Percentiles rank a stretch among this genome's conserved stretches.
These are phyloP conservation scores for Arachnopeziza araneosa DNA, from an alignment of 2,329 filamentous ascomycete species.

Conservation along the genomic window DNA sequence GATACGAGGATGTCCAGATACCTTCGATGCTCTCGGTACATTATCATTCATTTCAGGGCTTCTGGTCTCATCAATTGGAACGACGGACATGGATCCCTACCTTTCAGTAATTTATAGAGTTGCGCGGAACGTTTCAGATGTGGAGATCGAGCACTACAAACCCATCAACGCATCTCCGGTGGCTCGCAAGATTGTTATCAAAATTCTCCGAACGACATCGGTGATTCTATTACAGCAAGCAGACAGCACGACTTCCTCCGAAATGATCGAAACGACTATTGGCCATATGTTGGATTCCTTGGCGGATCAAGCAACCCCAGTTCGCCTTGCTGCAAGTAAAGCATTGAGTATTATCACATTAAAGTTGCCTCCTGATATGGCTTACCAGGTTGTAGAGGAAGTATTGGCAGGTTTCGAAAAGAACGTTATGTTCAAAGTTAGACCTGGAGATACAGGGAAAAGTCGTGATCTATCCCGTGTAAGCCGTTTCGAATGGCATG, in stretches of 20 bases:
- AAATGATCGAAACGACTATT: conserved; percentile 72
- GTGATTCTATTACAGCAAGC: conserved; percentile 44
- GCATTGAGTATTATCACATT: conserved; percentile 81
- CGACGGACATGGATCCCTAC: conserved; percentile 66
- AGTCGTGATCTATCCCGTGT: conserved; percentile 63
- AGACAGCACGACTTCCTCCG: conserved; percentile 25
- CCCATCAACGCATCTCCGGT: conserved; percentile 66
- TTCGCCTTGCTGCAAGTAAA: conserved; percentile 87
- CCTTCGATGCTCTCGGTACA: conserved; percentile 71
- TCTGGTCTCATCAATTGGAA: conserved; percentile 62
- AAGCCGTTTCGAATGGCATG: conserved; percentile 85
- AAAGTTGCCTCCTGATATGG: conserved; percentile 74
- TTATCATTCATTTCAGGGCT: conserved; percentile 76
- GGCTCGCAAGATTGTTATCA: conserved; percentile 76
- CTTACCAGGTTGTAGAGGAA: conserved; percentile 78
- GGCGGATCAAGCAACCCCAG: conserved; percentile 83
- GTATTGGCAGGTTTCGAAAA: conserved; percentile 65
- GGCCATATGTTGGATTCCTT: conserved; percentile 73
- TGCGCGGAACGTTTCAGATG: conserved; percentile 53
- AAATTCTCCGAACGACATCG: conserved; percentile 72
- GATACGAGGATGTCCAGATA: conserved; percentile 43
- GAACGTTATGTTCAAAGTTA: conserved; percentile 46
- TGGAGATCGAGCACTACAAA: conserved; percentile 43
- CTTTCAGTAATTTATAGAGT: conserved; percentile 60
- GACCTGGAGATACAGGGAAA: neutral